Evolutionary conservation across 257 asterid species (phyloP).

Genomic region (Solanum chmielewskii): DNA sequence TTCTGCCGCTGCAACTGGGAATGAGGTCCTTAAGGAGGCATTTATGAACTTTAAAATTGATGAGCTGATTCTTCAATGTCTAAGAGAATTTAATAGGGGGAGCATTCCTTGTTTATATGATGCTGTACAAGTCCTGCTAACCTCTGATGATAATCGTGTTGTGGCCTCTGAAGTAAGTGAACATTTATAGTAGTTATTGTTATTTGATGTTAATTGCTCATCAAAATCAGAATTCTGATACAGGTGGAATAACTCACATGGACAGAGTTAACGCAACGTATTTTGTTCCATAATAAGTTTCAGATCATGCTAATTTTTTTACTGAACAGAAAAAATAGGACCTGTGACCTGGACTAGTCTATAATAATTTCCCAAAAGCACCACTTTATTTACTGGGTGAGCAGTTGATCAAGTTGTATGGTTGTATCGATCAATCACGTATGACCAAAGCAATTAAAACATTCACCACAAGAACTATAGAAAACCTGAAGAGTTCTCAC

Average conservation of each 20-base stretch:
- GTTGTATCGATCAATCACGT: background rate
- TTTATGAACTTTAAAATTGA: slow-evolving; percentile 81
- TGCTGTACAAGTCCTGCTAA: slow-evolving; percentile 60
- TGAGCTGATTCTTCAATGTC: slow-evolving; percentile 49
- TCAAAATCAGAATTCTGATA: background rate
- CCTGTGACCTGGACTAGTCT: background rate
- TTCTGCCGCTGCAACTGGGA: slow-evolving; percentile 84
- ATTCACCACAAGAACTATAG: background rate
- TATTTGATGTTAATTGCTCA: background rate
- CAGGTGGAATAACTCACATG: background rate
- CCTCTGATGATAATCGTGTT: slow-evolving; percentile 85
- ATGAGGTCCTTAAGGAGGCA: slow-evolving; percentile 77
- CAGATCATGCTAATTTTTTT: background rate
- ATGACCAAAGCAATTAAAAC: background rate
- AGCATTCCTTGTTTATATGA: slow-evolving; percentile 60
- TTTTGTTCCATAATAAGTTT: background rate
- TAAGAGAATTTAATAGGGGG: slow-evolving; percentile 44
- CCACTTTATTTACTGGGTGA: background rate
- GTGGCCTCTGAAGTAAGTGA: slow-evolving; percentile 83
- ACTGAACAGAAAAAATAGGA: background rate
- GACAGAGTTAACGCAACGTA: background rate
- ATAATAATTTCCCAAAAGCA: background rate
- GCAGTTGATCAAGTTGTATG: background rate
- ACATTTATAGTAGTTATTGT: background rate
- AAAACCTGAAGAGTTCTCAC: background rate